Evolutionary conservation across 441 rosid genomes (phyloP).

Genomic region (Francoa sonchifolia): DNA sequence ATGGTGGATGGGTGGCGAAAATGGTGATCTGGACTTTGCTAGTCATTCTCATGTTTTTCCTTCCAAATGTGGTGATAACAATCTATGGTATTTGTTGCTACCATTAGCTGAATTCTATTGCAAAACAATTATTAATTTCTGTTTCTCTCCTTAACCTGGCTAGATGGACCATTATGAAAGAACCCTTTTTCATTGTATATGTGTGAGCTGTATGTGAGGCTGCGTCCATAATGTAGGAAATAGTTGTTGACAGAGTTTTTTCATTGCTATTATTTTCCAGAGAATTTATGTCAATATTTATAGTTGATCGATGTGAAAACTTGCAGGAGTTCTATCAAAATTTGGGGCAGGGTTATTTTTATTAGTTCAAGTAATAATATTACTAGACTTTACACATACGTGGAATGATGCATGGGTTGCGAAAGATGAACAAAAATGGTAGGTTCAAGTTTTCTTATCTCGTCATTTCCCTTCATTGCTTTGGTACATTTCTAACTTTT

Average conservation of each 20-base stretch:
- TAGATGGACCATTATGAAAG: too few relatives aligned
- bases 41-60: slow-evolving; percentile 80
- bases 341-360: slow-evolving; percentile 88
- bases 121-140: neutral
- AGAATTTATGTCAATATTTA: slow-evolving; percentile 5
- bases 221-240: too few relatives aligned
- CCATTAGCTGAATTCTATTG: neutral
- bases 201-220: too few relatives aligned
- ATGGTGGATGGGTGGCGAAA: slow-evolving; percentile 86
- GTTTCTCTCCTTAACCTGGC: too few relatives aligned
- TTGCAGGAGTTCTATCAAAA: slow-evolving; percentile 67
- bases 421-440: slow-evolving; percentile 95
- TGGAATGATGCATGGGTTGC: slow-evolving; percentile 98
- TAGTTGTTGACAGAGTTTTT: slow-evolving; percentile 1
- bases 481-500: slow-evolving; percentile 13
- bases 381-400: slow-evolving; percentile 69
- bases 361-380: slow-evolving; percentile 80
- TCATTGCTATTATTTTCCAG: neutral
- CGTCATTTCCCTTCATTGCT: slow-evolving; percentile 5
- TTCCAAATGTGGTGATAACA: slow-evolving; percentile 56
- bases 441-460: slow-evolving; percentile 12
- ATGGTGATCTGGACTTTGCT: slow-evolving; percentile 79
- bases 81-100: slow-evolving; percentile 46
- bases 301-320: slow-evolving; percentile 4
- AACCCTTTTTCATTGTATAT: too few relatives aligned